Evolutionary conservation across 371 early-diverging fungal genomes (phyloP), one percentile per base, ranked within the genome.

Genomic region (Vittaforma corneae): DNA sequence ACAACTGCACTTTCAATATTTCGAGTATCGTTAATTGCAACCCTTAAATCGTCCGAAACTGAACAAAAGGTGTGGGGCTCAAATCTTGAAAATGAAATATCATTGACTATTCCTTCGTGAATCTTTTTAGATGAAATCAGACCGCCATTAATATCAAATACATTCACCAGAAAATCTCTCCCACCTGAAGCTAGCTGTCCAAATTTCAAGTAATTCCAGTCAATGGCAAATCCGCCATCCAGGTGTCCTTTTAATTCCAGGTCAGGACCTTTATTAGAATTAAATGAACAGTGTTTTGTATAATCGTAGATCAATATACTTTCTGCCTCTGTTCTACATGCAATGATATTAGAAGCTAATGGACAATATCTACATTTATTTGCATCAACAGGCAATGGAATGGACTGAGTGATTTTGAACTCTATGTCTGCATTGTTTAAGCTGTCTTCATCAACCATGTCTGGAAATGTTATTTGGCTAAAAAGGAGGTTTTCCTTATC

Each of bases 301-400:
- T 90, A 85, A 78, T 95, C 95, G 82, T 91, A 95, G 38, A 97
- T 81, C 70, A 85, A 87, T 44, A 95, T 87, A 29, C 90, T 88
- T 9, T 90, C 90, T 33, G 80, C 76, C 33, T 86, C 85, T 26
- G 91, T 86, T 73, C 90, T 86, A 2, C 92, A 93, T 6, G 93
- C 97, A 68, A 95, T 88, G 22, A 95, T 81, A 74, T 90, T 84
- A 9, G 87, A 86, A 70, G 92, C 88, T 60, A 82, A 82, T 52
- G 91, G 92, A 86, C 89, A 90, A 54, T 74, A 75, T 52, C 72
- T 71, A 3, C 68, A 62, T 46, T 70, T 59, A 56, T 80, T 80
- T 9, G 73, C 62, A 35, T 76, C 75, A 30, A 29, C 51, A 6
- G 3, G 11, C 14, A 77, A 60, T 1, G 74, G 69, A 28, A 70